Evolutionary conservation across 495 filamentous ascomycete genomes (phyloP), one percentile per base, ranked within the genome.

Genomic region (Aspergillus ellipticus): DNA sequence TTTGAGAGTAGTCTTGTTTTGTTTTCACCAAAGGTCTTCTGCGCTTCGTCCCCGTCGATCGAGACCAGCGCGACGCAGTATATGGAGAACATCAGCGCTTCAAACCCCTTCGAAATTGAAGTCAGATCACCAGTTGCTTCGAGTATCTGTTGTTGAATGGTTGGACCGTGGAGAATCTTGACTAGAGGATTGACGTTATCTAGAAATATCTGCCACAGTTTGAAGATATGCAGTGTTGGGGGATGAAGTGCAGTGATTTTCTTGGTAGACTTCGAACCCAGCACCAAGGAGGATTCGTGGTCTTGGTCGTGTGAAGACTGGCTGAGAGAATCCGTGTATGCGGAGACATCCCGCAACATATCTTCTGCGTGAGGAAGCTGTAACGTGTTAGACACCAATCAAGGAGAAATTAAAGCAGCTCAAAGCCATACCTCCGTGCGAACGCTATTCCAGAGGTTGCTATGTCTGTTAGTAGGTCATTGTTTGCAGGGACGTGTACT

Each of bases 151-250:
- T 71, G 69, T 48, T 73, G 71, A 41, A 85, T 55, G 4, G 83
- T 85, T 3, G 86, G 87, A 0, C 78, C 80, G 67, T 90, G 87
- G 52, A 89, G 75, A n/a, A 89, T 67, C 64, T 89, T 90, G 41
- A 79, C 80, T 42, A 90, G 62, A 0, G 87, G 87, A 66, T 89
- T 84, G 56, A 89, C 81, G 58, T 84, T 82, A 53, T 84, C 79
- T 13, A 87, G 76, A 60, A 81, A 89, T 1, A 77, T 77, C 64
- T 89, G 85, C 87, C 87, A 90, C 6, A 91, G 66, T 48, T 78
- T 74, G 59, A 90, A 85, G 19, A 90, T 85, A 53, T 90, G 86
- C 50, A 89, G 76, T 6, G 83, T 69, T 4, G 68, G 66, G 0
- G 88, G 88, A 70, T 93, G 88, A n/a, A 84, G 64, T 42, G 56